A percentile compares a stretch with the other conserved stretches of the same genome.
Conservation (phyloP, 2,329 filamentous ascomycete genomes). For the Colletotrichum destructivum region DNA sequence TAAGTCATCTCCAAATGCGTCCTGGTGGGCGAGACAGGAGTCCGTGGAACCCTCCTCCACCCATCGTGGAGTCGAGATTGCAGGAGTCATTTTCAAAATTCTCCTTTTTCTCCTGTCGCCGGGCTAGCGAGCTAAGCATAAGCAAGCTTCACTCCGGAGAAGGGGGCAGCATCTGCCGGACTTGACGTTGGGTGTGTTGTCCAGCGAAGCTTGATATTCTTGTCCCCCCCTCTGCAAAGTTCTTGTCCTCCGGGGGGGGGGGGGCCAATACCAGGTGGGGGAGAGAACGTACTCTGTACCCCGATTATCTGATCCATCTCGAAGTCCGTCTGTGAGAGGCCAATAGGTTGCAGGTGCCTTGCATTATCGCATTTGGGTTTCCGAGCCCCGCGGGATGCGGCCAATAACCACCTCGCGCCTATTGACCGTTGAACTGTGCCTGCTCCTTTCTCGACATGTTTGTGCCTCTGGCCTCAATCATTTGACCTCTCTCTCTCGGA, state of each 20-base stretch:
- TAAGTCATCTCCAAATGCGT: not conserved
- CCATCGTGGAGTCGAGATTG: conserved; percentile 1
- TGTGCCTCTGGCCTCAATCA: no score
- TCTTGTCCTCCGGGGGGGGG: no score
- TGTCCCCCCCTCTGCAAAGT: no score
- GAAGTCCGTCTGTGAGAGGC: not conserved
- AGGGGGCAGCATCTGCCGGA: conserved; percentile 1
- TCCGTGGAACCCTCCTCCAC: not conserved
- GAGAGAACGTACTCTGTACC: not conserved
- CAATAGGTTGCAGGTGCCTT: not conserved
- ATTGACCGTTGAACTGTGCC: not conserved
- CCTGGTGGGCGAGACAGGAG: not conserved
- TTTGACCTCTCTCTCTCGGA: no score
- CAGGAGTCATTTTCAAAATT: not conserved
- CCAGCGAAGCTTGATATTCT: not conserved
- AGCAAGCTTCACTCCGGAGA: not conserved
- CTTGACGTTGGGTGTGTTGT: not conserved
- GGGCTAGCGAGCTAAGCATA: not conserved
- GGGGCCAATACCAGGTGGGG: no score
- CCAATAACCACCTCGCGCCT: not conserved
- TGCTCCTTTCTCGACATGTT: not conserved
- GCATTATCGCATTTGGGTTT: no score
- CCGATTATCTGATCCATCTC: not conserved
- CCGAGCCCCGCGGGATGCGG: not conserved
- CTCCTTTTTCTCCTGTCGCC: no score